Conservation (phyloP, 345 rosid genomes). For the Nasturtium officinale region DNA sequence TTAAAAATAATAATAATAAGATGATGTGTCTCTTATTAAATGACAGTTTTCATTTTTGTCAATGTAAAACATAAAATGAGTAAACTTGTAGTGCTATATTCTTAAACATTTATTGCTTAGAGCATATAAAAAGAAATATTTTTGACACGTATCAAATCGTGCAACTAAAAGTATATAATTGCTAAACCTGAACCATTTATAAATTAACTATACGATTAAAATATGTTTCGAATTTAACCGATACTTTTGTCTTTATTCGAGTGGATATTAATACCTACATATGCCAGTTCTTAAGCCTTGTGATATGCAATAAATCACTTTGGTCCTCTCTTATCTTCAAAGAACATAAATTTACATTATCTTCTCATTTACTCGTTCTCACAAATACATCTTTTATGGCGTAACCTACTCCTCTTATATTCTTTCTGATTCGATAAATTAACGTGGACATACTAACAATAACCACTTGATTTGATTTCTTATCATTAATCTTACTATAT, state of each 20-base stretch:
- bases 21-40: too few relatives aligned
- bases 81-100: too few relatives aligned
- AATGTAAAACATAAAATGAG: neutral
- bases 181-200: neutral
- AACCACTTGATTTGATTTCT: neutral
- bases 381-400: neutral
- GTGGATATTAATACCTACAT: constrained; percentile 18
- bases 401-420: neutral
- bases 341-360: constrained; percentile 10
- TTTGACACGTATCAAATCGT: neutral
- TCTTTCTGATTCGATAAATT: neutral
- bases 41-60: too few relatives aligned
- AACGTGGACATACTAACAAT: neutral
- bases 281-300: neutral
- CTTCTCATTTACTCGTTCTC: constrained; percentile 1
- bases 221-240: constrained; percentile 13
- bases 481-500: too few relatives aligned
- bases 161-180: neutral
- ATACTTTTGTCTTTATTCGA: constrained; percentile 11
- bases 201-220: neutral
- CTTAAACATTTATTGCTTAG: neutral
- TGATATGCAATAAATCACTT: constrained; percentile 21
- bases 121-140: neutral
- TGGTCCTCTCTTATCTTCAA: constrained; percentile 25
- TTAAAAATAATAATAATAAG: too few relatives aligned